These are phyloP conservation scores for Smittium culicis DNA, from an alignment of 371 early-diverging fungal genomes.

Conservation along the genomic window DNA sequence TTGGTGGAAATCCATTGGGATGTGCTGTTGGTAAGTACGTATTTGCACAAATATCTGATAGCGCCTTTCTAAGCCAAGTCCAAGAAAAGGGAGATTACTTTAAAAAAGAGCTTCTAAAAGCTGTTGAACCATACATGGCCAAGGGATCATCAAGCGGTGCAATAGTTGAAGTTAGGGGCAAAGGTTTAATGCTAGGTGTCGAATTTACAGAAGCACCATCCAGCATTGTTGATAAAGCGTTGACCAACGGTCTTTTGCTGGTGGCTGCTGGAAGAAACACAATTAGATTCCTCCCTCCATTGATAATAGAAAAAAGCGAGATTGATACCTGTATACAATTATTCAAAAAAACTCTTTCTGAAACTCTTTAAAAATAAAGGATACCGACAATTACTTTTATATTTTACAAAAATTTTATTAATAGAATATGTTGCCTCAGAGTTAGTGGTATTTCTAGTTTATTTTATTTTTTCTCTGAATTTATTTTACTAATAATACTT, in stretches of 20 bases:
- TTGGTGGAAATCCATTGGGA: conserved; percentile 88
- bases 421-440: too few species aligned
- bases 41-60: conserved; percentile 46
- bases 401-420: not conserved
- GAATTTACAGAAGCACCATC: conserved; percentile 50
- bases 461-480: too few species aligned
- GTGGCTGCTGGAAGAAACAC: conserved; percentile 80
- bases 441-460: too few species aligned
- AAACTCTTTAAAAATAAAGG: not conserved
- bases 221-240: conserved; percentile 53
- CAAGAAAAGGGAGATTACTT: conserved; percentile 41
- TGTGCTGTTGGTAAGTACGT: conserved; percentile 60
- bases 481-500: too few species aligned
- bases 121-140: conserved; percentile 36
- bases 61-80: conserved; percentile 55
- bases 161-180: conserved; percentile 65
- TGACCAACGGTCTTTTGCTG: conserved; percentile 70
- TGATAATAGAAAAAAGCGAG: conserved; percentile 52
- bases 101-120: conserved; percentile 33
- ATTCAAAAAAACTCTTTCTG: conserved; percentile 24
- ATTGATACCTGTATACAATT: conserved; percentile 47
- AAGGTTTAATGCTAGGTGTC: conserved; percentile 71
- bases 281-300: conserved; percentile 77
- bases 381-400: not conserved
- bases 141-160: too few species aligned